phyloP scores from a whole-genome alignment of 768 basidiomycete genomes.

The Mrakia gelida region DNA sequence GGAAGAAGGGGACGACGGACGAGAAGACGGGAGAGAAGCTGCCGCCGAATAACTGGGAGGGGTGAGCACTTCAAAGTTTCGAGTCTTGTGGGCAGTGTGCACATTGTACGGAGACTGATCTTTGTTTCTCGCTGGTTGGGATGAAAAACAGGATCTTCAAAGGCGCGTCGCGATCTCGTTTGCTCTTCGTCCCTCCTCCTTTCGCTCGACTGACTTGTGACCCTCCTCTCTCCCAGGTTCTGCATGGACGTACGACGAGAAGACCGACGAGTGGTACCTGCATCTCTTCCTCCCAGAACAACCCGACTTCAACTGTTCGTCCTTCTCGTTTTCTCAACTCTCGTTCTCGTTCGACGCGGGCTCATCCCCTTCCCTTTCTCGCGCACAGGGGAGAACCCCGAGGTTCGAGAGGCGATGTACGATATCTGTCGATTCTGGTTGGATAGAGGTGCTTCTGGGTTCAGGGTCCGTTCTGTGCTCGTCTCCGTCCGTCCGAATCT shows the following conservation, averaged over 20 bases:
- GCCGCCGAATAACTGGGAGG: slow-evolving; percentile 70
- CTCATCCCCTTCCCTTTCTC: not conserved
- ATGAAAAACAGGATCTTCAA: not conserved
- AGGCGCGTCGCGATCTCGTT: not conserved
- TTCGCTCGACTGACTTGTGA: not conserved
- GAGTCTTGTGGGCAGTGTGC: too few relatives aligned
- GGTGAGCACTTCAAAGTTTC: not conserved
- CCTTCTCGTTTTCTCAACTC: not conserved
- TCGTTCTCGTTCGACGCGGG: not conserved
- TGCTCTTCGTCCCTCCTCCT: not conserved
- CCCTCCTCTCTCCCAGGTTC: slow-evolving; percentile 55
- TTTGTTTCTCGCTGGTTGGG: not conserved
- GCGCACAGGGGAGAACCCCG: slow-evolving; percentile 44
- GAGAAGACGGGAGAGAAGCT: slow-evolving; percentile 51
- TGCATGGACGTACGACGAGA: slow-evolving; percentile 65
- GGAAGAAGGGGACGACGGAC: slow-evolving; percentile 59
- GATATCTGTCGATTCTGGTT: slow-evolving; percentile 70
- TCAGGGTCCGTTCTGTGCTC: slow-evolving; percentile 61
- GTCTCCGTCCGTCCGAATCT: not conserved
- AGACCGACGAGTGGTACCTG: slow-evolving; percentile 65
- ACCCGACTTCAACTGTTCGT: slow-evolving; percentile 68
- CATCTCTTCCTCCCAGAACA: slow-evolving; percentile 54
- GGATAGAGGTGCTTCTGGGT: slow-evolving; percentile 69
- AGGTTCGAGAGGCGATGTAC: slow-evolving; percentile 49
- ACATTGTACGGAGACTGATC: too few relatives aligned